Evolutionary conservation across 371 early-diverging fungal species (phyloP), one percentile per base, ranked within the genome.

Genomic region (Actinomortierella ambigua): DNA sequence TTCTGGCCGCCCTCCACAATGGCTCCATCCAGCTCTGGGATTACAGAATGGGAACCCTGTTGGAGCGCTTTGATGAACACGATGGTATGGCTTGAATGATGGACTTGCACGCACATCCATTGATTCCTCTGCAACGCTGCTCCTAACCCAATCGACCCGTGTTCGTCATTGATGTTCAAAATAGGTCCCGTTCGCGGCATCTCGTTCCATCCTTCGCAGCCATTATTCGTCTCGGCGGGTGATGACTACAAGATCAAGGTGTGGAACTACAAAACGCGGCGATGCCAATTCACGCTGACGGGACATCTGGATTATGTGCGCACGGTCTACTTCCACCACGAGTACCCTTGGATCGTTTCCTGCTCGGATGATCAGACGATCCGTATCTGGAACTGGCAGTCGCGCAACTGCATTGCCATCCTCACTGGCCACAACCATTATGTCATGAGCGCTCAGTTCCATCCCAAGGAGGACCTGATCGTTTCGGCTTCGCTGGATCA

Each of bases 171-270:
- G 27, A 20, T 54, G 29, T 22, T 2, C 40, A 14, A 17, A 11
- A 5, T 77, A 95, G 98, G 99, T 6, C 99, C 99, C 50, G 98
- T 99, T 22, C 93, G 99, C 55, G 97, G 97, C 22, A 90, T 99
- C 56, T 86, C 94, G 27, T 99, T 99, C 78, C 99, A 99, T 77
- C 96, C 95, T 13, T 91, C 95, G 6, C 98, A 98, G 68, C 96
- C 98, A 39, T 79, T 99, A 13, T 99, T 99, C 82, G 99, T 96
- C 15, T 95, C 96, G 44, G 99, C 96, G 42, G 99, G 99, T 59
- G 99, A 99, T 79, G 99, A 99, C 81, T 95, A 95, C 84, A 95
- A 97, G 76, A 95, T 99, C 76, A 97, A 98, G 77, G 93, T 99
- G n/a, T 99, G 99, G 98, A 97, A 97, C 82, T 95, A 97, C 86